Percentiles rank a stretch among this genome's conserved stretches.
Conservation (phyloP, 148 eudicot genomes). For the Fagopyrum homotropicum region DNA sequence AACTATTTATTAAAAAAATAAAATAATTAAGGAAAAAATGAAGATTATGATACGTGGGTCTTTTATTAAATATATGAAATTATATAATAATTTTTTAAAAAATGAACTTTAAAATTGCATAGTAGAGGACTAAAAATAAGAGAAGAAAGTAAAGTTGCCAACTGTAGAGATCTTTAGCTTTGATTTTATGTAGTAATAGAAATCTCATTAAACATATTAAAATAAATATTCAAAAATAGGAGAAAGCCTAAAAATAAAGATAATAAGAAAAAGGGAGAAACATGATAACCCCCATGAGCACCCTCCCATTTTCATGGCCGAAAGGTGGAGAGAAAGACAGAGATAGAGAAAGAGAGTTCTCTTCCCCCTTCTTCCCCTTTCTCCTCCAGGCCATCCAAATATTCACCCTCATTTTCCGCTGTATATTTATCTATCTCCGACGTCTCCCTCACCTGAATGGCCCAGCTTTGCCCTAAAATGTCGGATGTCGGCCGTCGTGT, state of each 20-base stretch:
- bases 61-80: too few relatives aligned
- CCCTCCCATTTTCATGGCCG: slow-evolving; percentile 4
- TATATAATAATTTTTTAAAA: too few relatives aligned
- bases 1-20: too few relatives aligned
- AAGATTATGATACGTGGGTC: background rate
- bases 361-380: slow-evolving; percentile 11
- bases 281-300: background rate
- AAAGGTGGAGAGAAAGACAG: slow-evolving; percentile 11
- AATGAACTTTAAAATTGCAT: too few relatives aligned
- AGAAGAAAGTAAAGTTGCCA: too few relatives aligned
- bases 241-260: slow-evolving; percentile 4
- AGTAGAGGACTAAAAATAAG: too few relatives aligned
- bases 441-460: slow-evolving; percentile 9
- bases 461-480: slow-evolving; percentile 20
- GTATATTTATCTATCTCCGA: background rate
- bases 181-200: background rate
- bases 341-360: slow-evolving; percentile 7
- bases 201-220: background rate
- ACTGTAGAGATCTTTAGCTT: too few relatives aligned
- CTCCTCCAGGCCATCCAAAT: slow-evolving; percentile 18
- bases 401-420: background rate
- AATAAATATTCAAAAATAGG: background rate
- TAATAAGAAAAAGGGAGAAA: background rate
- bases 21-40: too few relatives aligned
- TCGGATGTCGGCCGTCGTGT: slow-evolving; percentile 20